Percentiles rank a stretch among this genome's conserved stretches.
Conservation (phyloP, 2,329 filamentous ascomycete genomes). For the Chaetomium strumarium region DNA sequence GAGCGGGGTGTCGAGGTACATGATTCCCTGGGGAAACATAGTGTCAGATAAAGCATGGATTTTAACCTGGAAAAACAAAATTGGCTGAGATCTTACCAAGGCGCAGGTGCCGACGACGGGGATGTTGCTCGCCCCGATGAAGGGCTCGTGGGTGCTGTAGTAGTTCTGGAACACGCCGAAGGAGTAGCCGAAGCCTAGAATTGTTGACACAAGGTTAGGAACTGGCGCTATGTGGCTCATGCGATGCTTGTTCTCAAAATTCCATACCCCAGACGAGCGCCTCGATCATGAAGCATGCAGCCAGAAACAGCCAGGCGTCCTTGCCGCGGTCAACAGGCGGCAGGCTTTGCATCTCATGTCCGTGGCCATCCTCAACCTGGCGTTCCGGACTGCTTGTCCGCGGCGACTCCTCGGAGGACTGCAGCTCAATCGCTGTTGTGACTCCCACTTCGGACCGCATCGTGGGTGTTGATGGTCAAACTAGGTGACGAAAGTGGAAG, state of each 20-base stretch:
- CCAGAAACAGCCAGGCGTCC: slow-evolving; percentile 40
- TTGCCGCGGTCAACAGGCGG: slow-evolving; percentile 34
- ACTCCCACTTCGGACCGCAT: slow-evolving; percentile 1
- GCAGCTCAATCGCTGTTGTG: slow-evolving; percentile 9
- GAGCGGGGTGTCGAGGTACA: slow-evolving; percentile 49
- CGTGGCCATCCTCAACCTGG: slow-evolving; percentile 7
- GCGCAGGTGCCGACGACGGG: slow-evolving; percentile 60
- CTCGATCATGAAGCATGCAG: slow-evolving; percentile 46
- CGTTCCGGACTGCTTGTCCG: slow-evolving; percentile 4
- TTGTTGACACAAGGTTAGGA: background rate
- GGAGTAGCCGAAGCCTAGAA: slow-evolving; percentile 57
- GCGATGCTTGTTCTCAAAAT: too few species aligned
- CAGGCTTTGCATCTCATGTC: slow-evolving; percentile 26
- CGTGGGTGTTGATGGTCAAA: too few species aligned
- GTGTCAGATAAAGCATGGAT: background rate
- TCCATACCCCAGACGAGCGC: slow-evolving; percentile 46
- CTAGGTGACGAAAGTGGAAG: too few species aligned
- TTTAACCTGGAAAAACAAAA: background rate
- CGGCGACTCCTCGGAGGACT: background rate
- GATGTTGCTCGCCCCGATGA: slow-evolving; percentile 48
- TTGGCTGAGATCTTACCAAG: slow-evolving; percentile 37
- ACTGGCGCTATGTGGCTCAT: background rate
- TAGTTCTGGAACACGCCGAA: slow-evolving; percentile 69
- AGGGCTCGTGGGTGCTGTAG: slow-evolving; percentile 55
- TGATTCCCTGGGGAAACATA: slow-evolving; percentile 43